Percentiles rank a stretch among this genome's conserved stretches.
Evolutionary conservation across 2,329 filamentous ascomycete species (phyloP).

Genomic region (Aureobasidium sp.): DNA sequence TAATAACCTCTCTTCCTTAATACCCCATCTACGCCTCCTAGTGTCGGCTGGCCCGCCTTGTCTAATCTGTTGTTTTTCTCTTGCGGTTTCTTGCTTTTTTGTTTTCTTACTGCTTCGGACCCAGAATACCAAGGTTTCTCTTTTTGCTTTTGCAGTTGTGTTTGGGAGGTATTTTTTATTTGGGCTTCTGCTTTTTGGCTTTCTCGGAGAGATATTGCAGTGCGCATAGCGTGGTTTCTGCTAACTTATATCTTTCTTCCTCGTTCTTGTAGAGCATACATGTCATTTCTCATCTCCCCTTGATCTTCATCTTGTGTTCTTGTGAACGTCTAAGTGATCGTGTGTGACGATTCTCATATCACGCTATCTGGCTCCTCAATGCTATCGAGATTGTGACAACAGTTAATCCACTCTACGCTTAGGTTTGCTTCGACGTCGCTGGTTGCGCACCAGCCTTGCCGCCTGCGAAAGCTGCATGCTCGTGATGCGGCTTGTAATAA

Average conservation of each 20-base stretch:
- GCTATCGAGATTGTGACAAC: not conserved
- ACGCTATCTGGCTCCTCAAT: not conserved
- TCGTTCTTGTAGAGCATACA: conserved; percentile 6
- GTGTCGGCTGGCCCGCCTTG: conserved; percentile 28
- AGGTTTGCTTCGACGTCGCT: not conserved
- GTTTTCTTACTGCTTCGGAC: conserved; percentile 20
- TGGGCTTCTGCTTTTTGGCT: not conserved
- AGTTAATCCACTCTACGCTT: not conserved
- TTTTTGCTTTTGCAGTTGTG: not conserved
- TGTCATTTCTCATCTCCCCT: not conserved
- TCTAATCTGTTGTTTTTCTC: conserved; percentile 16
- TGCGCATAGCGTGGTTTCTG: conserved; percentile 14
- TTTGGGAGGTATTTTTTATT: not conserved
- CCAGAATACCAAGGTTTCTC: conserved; percentile 24
- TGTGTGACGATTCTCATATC: not conserved
- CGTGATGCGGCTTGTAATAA: conserved; percentile 79
- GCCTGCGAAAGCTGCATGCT: conserved; percentile 60
- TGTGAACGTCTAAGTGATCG: not conserved
- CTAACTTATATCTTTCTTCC: not conserved
- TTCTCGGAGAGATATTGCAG: conserved; percentile 7
- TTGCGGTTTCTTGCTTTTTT: conserved; percentile 7
- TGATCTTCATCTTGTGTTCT: not conserved
- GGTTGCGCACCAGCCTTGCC: not conserved
- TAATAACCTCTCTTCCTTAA: conserved; percentile 12
- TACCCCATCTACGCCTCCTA: conserved; percentile 7